Conservation (phyloP, 805 yeast species). For the Starmerella vaccinii region DNA sequence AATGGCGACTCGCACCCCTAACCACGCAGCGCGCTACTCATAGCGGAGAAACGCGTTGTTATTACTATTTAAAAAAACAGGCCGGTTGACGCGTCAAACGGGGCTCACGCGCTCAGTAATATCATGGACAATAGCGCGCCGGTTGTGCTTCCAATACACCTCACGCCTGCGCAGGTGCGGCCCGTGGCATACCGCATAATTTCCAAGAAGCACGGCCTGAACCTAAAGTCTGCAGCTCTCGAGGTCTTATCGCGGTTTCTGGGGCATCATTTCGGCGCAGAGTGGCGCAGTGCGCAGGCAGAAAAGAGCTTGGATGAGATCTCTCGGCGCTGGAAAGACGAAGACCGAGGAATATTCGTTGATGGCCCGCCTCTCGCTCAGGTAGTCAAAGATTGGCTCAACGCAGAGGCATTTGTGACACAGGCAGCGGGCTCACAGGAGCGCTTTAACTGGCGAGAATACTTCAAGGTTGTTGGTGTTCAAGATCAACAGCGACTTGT, state of each 20-base stretch:
- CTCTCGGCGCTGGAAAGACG: constrained; percentile 77
- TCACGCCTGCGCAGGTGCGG: constrained; percentile 72
- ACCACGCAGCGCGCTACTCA: neutral
- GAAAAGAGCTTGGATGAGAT: constrained; percentile 63
- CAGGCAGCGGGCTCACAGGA: constrained; percentile 5
- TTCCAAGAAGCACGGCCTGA: constrained; percentile 86
- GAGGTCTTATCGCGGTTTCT: constrained; percentile 60
- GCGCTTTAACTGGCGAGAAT: constrained; percentile 57
- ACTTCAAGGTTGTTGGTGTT: constrained; percentile 56
- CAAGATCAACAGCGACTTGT: constrained; percentile 37
- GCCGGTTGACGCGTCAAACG: neutral
- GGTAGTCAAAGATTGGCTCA: constrained; percentile 50
- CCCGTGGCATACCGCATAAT: constrained; percentile 85
- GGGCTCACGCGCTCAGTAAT: neutral
- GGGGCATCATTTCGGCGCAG: constrained; percentile 68
- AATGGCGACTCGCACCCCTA: neutral
- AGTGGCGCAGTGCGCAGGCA: constrained; percentile 66
- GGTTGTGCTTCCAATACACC: constrained; percentile 57
- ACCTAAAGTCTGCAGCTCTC: constrained; percentile 78
- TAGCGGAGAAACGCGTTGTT: constrained; percentile 4
- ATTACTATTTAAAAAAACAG: neutral
- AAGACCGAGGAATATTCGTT: constrained; percentile 75
- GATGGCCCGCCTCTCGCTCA: constrained; percentile 61
- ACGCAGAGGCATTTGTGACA: constrained; percentile 16
- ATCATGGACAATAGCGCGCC: constrained; percentile 21